These are phyloP conservation scores for Hydrangea macrophylla DNA, from an alignment of 148 eudicot genomes.

Conservation along the genomic window DNA sequence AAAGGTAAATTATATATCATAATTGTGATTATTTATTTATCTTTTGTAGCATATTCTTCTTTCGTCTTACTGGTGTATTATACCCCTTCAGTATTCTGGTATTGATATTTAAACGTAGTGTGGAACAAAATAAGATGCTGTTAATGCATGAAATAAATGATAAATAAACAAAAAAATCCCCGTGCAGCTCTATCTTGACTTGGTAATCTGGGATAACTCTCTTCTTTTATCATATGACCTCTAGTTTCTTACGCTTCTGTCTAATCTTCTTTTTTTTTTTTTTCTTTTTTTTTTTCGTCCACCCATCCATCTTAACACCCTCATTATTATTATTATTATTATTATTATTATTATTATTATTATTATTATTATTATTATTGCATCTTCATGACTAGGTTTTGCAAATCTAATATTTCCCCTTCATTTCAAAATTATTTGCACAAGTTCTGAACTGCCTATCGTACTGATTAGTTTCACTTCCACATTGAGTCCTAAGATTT, in stretches of 20 bases:
- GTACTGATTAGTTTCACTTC: not conserved
- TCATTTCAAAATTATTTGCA: not conserved
- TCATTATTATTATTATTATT: not conserved
- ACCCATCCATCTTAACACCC: not conserved
- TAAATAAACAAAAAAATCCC: not conserved
- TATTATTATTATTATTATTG: too few relatives aligned
- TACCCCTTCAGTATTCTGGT: not conserved
- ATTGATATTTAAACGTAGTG: not conserved
- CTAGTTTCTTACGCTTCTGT: not conserved
- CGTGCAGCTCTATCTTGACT: not conserved
- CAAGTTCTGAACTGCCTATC: not conserved
- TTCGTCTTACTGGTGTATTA: not conserved
- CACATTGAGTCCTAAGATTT: not conserved
- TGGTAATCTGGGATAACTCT: not conserved
- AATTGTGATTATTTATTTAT: not conserved
- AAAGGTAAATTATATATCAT: constrained; percentile 53
- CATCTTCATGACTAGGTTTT: too few relatives aligned
- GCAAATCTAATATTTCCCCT: too few relatives aligned
- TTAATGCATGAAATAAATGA: not conserved
- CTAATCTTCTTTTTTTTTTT: not conserved
- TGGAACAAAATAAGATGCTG: not conserved
- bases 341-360: too few relatives aligned
- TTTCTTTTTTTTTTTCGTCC: not conserved
- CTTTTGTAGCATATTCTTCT: not conserved
- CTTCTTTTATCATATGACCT: not conserved